Conservation (phyloP, 495 filamentous ascomycete species). For the Cairneyella variabilis region DNA sequence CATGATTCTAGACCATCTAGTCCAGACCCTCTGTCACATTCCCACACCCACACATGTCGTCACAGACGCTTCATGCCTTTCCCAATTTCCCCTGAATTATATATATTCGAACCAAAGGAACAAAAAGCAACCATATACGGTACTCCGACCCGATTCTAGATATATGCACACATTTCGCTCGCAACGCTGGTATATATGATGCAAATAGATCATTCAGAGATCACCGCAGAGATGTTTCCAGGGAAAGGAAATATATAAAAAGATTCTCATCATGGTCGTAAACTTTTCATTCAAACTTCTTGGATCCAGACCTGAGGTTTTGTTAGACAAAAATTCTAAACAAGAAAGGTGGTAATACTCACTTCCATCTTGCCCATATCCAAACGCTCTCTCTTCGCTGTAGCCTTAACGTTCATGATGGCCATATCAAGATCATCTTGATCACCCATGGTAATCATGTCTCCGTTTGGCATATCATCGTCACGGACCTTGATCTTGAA, state of each 20-base stretch:
- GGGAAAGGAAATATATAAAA: not conserved
- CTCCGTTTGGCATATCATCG: constrained; percentile 68
- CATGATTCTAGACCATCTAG: too few relatives aligned
- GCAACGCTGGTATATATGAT: not conserved
- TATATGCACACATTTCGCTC: not conserved
- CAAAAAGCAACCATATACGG: not conserved
- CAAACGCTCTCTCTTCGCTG: constrained; percentile 65
- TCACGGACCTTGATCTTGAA: constrained; percentile 85
- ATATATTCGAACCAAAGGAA: too few relatives aligned
- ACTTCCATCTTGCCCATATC: constrained; percentile 98
- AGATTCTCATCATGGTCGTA: constrained; percentile 16
- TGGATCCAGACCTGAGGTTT: constrained; percentile 25
- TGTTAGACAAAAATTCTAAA: constrained; percentile 11
- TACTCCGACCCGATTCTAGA: constrained; percentile 2
- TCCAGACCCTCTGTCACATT: too few relatives aligned
- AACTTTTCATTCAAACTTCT: constrained; percentile 22
- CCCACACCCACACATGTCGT: too few relatives aligned
- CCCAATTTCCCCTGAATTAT: too few relatives aligned
- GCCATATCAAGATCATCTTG: constrained; percentile 93
- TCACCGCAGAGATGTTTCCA: not conserved
- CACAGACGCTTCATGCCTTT: too few relatives aligned
- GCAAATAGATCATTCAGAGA: constrained; percentile 1
- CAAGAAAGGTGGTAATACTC: constrained; percentile 30
- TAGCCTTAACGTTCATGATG: constrained; percentile 59
- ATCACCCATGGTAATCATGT: constrained; percentile 96